Evolutionary conservation across 2,329 filamentous ascomycete species (phyloP), one percentile per base, ranked within the genome.

Genomic region (Aspergillus sojae): DNA sequence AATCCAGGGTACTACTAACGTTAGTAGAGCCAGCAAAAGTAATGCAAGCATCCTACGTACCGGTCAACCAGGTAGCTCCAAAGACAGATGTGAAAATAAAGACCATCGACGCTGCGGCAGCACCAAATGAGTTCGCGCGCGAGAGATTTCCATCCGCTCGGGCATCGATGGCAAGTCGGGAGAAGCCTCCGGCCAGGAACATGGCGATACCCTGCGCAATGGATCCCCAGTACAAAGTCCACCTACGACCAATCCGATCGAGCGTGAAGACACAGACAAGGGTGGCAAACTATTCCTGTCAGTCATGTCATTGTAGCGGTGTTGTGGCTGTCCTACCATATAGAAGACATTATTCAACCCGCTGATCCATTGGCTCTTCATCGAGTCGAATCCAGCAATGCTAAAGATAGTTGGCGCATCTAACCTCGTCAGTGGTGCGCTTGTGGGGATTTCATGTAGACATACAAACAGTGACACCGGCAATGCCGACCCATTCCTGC

Each of bases 401-500:
- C 85, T 83, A 73, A 91, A 91, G 60, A 92, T 85, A 1, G 81
- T 81, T 10, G 81, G 81, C 5, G 79, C 74, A 72, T 84, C 74
- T 76, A 43, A 3, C 32, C 16, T 21, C 21, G 39, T 65, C 57
- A 64, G 43, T 16, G 39, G 11, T 19, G 16, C 28, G 9, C 16
- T 23, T 23, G 28, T 19, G n/a, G 19, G 10, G 10, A 9, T 9
- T 5, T 41, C 2, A 30, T 11, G 50, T 34, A 26, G 46, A 66
- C 77, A 57, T 71, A 78, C 77, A 88, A 41, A 91, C 83, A 0
- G 88, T 91, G 3, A 91, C 87, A 48, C 88, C 89, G 0, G 89
- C 88, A 64, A 91, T 91, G 0, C 89, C 88, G 58, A 88, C 84
- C 87, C 88, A 90, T 69, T 90, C 86, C 70, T 91, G 88, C 71